Conservation (phyloP, 148 eudicot genomes). For the Cornus kousa region DNA sequence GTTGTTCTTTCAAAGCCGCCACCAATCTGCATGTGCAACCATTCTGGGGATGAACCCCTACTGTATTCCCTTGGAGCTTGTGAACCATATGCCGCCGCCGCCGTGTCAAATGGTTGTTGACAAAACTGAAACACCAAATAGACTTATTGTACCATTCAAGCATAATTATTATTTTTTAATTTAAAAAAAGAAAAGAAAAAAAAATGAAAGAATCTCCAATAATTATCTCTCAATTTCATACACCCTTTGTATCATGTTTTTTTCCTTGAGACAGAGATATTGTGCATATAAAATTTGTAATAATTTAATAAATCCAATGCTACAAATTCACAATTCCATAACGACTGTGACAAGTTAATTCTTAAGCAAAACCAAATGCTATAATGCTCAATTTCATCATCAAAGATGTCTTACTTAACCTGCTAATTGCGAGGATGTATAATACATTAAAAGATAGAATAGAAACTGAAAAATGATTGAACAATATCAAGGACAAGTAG, state of each 20-base stretch:
- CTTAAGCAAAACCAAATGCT: neutral
- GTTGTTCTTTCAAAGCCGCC: slow-evolving; percentile 69
- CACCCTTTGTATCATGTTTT: neutral
- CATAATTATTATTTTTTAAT: too few species aligned
- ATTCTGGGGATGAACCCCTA: slow-evolving; percentile 71
- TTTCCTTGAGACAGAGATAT: neutral
- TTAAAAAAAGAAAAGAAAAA: neutral
- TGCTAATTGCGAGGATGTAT: neutral
- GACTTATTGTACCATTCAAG: neutral
- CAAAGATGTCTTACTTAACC: neutral
- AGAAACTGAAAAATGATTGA: neutral
- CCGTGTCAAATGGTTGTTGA: slow-evolving; percentile 59
- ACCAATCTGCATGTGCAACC: slow-evolving; percentile 95
- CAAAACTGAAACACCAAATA: slow-evolving; percentile 48
- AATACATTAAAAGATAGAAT: neutral
- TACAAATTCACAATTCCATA: neutral
- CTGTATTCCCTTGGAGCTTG: slow-evolving; percentile 58
- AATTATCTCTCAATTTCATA: too few species aligned
- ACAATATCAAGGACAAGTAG: neutral
- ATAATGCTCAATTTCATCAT: neutral
- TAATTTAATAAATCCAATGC: neutral
- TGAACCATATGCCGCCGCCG: slow-evolving; percentile 53
- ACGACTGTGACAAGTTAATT: neutral
- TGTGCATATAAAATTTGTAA: neutral
- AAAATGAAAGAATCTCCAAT: slow-evolving; percentile 1